Evolutionary conservation across 305 asterid species (phyloP).

Genomic region (Solanum hybrid): DNA sequence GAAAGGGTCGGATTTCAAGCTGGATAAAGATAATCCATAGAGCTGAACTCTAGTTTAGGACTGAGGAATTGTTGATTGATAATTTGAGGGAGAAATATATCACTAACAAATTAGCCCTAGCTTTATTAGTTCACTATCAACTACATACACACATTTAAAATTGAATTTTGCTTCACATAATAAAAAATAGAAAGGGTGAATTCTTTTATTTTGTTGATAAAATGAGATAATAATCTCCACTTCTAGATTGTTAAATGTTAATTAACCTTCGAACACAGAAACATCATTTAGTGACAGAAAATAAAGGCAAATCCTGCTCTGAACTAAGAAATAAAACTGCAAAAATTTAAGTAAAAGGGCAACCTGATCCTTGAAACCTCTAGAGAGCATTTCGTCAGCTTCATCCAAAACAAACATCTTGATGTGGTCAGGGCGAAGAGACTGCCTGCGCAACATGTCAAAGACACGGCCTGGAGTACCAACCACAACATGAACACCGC

Average conservation of each 20-base stretch:
- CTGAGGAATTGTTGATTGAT: neutral
- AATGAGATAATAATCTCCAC: neutral
- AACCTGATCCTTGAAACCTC: conserved; percentile 92
- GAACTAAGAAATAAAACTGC: neutral
- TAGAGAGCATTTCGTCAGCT: conserved; percentile 90
- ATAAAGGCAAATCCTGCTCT: neutral
- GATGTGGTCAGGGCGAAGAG: conserved; percentile 72
- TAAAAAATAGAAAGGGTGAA: neutral
- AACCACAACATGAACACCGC: conserved; percentile 82
- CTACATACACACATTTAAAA: neutral
- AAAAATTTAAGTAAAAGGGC: neutral
- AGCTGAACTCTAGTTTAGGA: neutral
- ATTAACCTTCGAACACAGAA: neutral
- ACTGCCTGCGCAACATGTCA: conserved; percentile 80
- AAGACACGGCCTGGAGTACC: conserved; percentile 92
- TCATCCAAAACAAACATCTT: conserved; percentile 88
- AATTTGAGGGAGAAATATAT: neutral
- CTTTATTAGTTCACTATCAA: neutral
- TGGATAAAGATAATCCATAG: neutral
- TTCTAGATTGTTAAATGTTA: neutral
- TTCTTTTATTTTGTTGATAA: neutral
- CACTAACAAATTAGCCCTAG: neutral
- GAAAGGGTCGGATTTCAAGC: neutral
- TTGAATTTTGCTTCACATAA: neutral
- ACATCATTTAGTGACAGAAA: neutral